Conservation (phyloP, 345 rosid species). For the Murraya koenigii region DNA sequence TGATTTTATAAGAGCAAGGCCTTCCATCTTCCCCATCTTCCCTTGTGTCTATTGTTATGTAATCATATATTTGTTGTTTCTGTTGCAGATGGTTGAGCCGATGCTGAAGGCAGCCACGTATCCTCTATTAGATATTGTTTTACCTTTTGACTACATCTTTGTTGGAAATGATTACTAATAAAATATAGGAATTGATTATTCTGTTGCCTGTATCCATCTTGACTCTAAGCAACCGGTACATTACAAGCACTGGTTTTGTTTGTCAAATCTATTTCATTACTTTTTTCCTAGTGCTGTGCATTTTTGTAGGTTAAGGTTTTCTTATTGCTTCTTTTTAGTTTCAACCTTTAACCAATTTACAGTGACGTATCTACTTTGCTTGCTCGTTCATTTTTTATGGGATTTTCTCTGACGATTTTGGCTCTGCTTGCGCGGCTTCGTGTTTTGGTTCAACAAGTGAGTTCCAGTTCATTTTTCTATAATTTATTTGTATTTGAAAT, state of each 20-base stretch:
- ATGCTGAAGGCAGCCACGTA: conserved; percentile 88
- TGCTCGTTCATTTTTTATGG: conserved; percentile 85
- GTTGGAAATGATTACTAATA: background rate
- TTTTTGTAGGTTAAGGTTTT: too few relatives aligned
- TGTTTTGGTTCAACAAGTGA: conserved; percentile 88
- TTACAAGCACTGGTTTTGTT: background rate
- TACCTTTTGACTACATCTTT: background rate
- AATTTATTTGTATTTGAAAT: background rate
- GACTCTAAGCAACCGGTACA: background rate
- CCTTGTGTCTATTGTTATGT: background rate
- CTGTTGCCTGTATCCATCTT: background rate
- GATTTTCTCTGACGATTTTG: conserved; percentile 65
- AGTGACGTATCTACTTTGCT: conserved; percentile 73
- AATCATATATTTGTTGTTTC: conserved; percentile 15
- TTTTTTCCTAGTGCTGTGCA: background rate
- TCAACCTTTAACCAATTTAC: conserved; percentile 27
- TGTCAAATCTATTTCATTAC: background rate
- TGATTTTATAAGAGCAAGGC: background rate
- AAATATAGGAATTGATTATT: background rate
- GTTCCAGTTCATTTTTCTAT: conserved; percentile 20
- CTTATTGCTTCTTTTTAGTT: background rate
- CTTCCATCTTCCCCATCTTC: background rate
- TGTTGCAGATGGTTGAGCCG: conserved; percentile 84
- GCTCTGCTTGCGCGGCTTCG: conserved; percentile 87
- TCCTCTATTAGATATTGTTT: conserved; percentile 25